phyloP scores from a whole-genome alignment of 345 rosid genomes.

The Camelina hispida region DNA sequence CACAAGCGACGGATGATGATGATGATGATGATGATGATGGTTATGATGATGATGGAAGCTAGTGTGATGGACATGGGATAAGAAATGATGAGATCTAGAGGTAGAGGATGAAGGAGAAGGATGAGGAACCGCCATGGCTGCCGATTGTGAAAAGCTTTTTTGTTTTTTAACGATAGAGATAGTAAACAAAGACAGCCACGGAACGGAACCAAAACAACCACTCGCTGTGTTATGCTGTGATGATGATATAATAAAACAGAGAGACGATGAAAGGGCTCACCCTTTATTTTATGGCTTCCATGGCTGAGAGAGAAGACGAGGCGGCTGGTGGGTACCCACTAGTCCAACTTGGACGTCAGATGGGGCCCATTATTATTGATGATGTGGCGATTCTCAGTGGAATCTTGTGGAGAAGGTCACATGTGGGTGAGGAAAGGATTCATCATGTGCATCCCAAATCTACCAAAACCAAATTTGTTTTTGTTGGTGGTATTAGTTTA shows the following conservation, averaged over 20 bases:
- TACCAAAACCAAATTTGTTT: neutral
- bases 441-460: neutral
- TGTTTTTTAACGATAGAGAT: neutral
- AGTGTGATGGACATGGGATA: constrained; percentile 34
- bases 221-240: no score
- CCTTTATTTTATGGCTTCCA: neutral
- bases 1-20: constrained; percentile 32
- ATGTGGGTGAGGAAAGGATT: constrained; percentile 29
- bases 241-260: neutral
- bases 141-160: neutral
- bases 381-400: constrained; percentile 44
- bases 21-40: neutral
- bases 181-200: constrained; percentile 38
- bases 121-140: constrained; percentile 48
- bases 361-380: constrained; percentile 14
- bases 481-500: neutral
- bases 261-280: neutral
- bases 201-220: constrained; percentile 36
- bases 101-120: constrained; percentile 20
- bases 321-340: constrained; percentile 34
- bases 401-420: constrained; percentile 47
- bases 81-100: constrained; percentile 37
- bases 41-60: constrained; percentile 32
- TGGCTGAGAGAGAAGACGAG: constrained; percentile 24
- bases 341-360: constrained; percentile 36